Evolutionary conservation across 1,284 basidiomycete species (phyloP), one percentile per base, ranked within the genome.

Genomic region (Cryptococcus maquisensis): DNA sequence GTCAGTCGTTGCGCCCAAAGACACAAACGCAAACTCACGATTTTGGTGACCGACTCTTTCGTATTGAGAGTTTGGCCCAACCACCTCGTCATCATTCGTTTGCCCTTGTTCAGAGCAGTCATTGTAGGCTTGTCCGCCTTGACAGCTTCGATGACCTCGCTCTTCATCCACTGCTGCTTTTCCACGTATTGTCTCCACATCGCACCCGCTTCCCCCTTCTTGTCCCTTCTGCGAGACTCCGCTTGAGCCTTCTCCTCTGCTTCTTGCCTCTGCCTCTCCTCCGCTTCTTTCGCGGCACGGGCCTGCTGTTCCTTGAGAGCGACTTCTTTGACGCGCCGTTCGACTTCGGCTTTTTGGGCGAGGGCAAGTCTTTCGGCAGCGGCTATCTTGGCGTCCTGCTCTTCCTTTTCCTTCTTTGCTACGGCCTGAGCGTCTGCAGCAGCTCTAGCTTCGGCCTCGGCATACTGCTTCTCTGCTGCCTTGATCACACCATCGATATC

Each of bases 1-100:
- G 41, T 51, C 24, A 51, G 39, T 23, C n/a, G 10, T 10, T 13
- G 36, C 4, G 24, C n/a, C 3, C 35, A 43, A 36, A 16, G 2
- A n/a, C 4, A 15, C 3, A 12, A 20, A 7, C 53, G 51, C 66
- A 40, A 66, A 65, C 67, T 59, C 39, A 68, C 56, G 24, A 80
- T 86, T 68, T 75, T 90, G 84, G 79, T 60, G 46, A 94, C 89
- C n/a, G 84, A 48, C 21, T 81, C 39, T 80, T 71, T 2, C 78
- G 65, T 87, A 64, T 91, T 90, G 12, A 91, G 93, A 36, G 98
- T 79, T 73, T 98, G 95, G 1, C 94, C 92, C 38, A 98, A 83
- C 69, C 90, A 91, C 28, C 90, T 87, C 2, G 86, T 92, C 53
- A 98, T 93, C 66, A 87, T 82, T 47, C 94, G 83, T 57, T 95